Conservation (phyloP, 148 eudicot genomes). For the Selenicereus undatus region DNA sequence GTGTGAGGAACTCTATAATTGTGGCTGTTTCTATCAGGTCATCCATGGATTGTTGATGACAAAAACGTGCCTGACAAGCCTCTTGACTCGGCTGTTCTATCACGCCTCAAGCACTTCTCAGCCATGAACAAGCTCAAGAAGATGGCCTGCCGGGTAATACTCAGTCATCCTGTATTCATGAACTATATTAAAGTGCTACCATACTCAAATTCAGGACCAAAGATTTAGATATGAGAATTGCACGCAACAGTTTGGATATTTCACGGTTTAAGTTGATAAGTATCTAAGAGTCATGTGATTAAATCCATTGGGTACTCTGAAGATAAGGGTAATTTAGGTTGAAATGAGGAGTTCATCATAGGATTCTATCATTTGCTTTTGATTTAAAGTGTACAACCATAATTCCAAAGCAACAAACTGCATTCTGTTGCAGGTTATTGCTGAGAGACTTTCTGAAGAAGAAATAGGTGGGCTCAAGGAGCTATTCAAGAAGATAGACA, state of each 20-base stretch:
- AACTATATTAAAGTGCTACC: neutral
- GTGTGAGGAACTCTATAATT: neutral
- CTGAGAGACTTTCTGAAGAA: slow-evolving; percentile 86
- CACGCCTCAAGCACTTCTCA: slow-evolving; percentile 67
- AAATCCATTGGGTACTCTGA: neutral
- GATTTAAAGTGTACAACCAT: neutral
- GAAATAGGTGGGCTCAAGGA: slow-evolving; percentile 86
- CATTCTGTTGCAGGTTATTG: slow-evolving; percentile 58
- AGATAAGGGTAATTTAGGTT: neutral
- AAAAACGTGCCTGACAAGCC: slow-evolving; percentile 65
- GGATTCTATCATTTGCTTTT: neutral
- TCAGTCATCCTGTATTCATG: slow-evolving; percentile 2
- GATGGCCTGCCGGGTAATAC: slow-evolving; percentile 75
- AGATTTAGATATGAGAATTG: neutral
- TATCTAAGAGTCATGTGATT: neutral
- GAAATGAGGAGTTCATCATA: neutral
- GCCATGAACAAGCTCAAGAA: slow-evolving; percentile 87
- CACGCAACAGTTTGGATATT: neutral
- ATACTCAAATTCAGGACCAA: neutral
- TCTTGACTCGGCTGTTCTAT: slow-evolving; percentile 68
- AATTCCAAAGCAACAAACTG: slow-evolving; percentile 4
- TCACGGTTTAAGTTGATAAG: neutral
- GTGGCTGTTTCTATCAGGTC: slow-evolving; percentile 43
- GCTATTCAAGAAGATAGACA: slow-evolving; percentile 70
- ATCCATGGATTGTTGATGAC: slow-evolving; percentile 82